Conservation (phyloP, 1,139 yeast species). For the Hanseniaspora sp. region DNA sequence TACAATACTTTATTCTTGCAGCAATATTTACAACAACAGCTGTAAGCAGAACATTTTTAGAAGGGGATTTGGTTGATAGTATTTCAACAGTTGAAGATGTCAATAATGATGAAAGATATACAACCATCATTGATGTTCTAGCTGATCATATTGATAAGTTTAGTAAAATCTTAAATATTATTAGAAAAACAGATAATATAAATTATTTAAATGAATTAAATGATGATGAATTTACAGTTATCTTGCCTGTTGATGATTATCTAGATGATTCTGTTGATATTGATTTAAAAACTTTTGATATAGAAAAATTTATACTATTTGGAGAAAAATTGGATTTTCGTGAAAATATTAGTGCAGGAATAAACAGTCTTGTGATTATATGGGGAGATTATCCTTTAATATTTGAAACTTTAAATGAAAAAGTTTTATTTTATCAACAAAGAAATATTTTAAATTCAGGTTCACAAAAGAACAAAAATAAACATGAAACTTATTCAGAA, state of each 20-base stretch:
- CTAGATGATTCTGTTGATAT: conserved; percentile 24
- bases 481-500: neutral
- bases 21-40: neutral
- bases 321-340: conserved; percentile 20
- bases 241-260: conserved; percentile 59
- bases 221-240: conserved; percentile 75
- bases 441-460: neutral
- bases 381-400: conserved; percentile 9
- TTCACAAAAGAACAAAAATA: neutral
- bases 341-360: neutral
- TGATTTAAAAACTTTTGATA: conserved; percentile 21
- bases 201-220: conserved; percentile 54
- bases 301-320: conserved; percentile 25
- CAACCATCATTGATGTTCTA: conserved; percentile 63
- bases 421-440: conserved; percentile 5
- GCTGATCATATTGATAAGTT: conserved; percentile 43
- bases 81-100: too few species aligned
- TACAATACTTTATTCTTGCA: neutral
- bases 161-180: neutral
- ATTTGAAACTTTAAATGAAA: conserved; percentile 5
- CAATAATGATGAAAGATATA: conserved; percentile 18
- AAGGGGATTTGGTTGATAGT: neutral
- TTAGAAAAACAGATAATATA: conserved; percentile 38
- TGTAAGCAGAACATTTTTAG: neutral
- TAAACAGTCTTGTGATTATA: neutral